These are phyloP conservation scores for Wilhelminamyces savonicus DNA, from an alignment of 805 yeast genomes.

Conservation along the genomic window DNA sequence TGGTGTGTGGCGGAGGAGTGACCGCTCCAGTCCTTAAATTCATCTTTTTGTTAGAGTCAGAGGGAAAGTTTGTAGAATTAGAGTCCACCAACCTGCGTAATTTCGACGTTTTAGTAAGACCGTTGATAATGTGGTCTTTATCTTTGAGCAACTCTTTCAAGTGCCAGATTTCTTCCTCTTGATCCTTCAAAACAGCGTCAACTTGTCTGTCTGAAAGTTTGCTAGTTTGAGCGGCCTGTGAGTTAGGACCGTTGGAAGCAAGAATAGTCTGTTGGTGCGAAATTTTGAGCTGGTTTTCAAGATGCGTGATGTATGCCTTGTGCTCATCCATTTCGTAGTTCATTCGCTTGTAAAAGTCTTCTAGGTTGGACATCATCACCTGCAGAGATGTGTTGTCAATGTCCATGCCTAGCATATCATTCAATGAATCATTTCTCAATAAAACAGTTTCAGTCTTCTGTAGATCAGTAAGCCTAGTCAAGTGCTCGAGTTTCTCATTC, in stretches of 20 bases:
- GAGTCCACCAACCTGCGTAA: conserved; percentile 44
- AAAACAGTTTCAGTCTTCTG: conserved; percentile 52
- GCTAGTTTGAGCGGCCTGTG: background rate
- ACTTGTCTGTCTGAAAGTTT: conserved; percentile 5
- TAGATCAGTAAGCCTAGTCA: conserved; percentile 56
- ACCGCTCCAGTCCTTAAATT: no score
- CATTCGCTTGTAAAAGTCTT: conserved; percentile 41
- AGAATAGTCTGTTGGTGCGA: conserved; percentile 13
- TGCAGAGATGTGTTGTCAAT: conserved; percentile 31
- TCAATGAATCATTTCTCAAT: conserved; percentile 53
- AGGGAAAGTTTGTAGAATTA: conserved; percentile 10
- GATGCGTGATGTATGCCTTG: conserved; percentile 51
- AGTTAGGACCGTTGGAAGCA: background rate
- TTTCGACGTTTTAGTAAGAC: conserved; percentile 59
- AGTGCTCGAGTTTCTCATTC: conserved; percentile 63
- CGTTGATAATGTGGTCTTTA: conserved; percentile 74
- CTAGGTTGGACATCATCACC: conserved; percentile 40
- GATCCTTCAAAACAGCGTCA: conserved; percentile 43
- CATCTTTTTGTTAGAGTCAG: no score
- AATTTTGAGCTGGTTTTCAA: conserved; percentile 46
- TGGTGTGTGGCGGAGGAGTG: background rate
- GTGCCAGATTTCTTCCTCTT: conserved; percentile 61
- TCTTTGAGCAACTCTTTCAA: conserved; percentile 57
- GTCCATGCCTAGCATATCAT: conserved; percentile 47
- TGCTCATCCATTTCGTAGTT: conserved; percentile 52